Base-by-base conservation (phyloP, 176 grass and related monocot species). In the Echinochloa phyllopogon region DNA sequence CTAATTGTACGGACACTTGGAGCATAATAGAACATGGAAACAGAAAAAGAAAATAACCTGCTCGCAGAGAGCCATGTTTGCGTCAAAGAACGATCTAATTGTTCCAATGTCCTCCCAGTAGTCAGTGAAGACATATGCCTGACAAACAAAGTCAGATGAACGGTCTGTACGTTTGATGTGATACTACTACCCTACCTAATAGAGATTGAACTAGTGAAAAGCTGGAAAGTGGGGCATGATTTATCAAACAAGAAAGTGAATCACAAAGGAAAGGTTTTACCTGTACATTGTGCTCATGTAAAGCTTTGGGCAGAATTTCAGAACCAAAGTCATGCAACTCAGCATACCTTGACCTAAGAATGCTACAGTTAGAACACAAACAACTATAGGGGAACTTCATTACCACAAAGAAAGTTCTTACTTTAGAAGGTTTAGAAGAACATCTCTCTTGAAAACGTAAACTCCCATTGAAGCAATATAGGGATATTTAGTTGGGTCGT, bases 21-120 rank as follows among this genome's bases (percentile, higher is more conserved):
- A 77, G 11, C 23, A 61, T 0, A 9, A 20, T 16, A 60, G 8
- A 75, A 69, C 6, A 14, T 43, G 41, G 23, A 73, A 85, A 57
- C 2, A 42, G 41, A 38, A 38, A 50, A 76, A 20, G 38, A 17
- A 52, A 41, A 15, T 8, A 53, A 94, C 91, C 91, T 98, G 83
- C 71, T 89, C 87, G 8, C 89, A 90, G 72, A 97, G 87, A 50
- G 94, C 86, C 88, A 97, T 83, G 78, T 97, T 97, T 29, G 94
- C 91, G 43, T 97, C 74, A 6, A 93, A 97, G 80, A 97, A 97
- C 38, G 94, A 93, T 74, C 41, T 93, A 64, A 97, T 88, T 63
- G 89, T 97, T 74, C 94, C 94, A 83, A 97, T 89, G 17, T 97
- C 94, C 63, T 97, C 94, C 91, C 94, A 97, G 51, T 97, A 97